phyloP scores from a whole-genome alignment of 345 rosid species.

The Syzygium grande region DNA sequence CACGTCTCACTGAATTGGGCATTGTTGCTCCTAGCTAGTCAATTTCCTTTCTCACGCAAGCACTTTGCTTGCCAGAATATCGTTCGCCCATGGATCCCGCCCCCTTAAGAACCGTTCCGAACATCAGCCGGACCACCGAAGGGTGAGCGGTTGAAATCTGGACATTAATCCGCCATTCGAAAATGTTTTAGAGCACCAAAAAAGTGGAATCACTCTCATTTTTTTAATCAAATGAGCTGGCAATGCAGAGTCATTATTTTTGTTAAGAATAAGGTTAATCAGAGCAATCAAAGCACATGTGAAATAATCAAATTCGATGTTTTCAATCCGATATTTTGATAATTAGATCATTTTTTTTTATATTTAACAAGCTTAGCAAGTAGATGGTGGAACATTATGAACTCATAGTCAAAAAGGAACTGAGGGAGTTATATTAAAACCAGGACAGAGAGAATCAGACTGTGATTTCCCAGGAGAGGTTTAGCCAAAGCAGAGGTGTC shows the following conservation, averaged over 20 bases:
- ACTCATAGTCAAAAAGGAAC: neutral
- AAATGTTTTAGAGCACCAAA: neutral
- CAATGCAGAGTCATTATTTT: neutral
- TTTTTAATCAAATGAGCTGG: neutral
- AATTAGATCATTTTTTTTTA: neutral
- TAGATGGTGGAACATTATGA: neutral
- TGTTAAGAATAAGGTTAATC: neutral
- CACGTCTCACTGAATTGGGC: neutral
- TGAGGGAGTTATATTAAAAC: neutral
- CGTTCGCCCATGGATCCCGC: neutral
- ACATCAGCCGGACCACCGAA: fast-evolving
- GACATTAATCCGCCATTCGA: neutral
- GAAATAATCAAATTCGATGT: neutral
- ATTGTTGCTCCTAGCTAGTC: neutral
- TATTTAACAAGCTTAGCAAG: neutral
- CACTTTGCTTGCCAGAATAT: neutral
- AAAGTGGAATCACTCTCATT: neutral
- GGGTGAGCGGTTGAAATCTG: neutral
- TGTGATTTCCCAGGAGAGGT: too few relatives aligned
- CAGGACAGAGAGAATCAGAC: neutral
- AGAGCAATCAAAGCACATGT: neutral
- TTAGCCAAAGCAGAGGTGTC: neutral
- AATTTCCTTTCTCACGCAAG: neutral
- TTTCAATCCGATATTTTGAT: neutral
- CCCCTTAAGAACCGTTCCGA: neutral